Evolutionary conservation across 2,329 filamentous ascomycete genomes (phyloP), one percentile per base, ranked within the genome.

Genomic region (Chalaropsis ovoidea): DNA sequence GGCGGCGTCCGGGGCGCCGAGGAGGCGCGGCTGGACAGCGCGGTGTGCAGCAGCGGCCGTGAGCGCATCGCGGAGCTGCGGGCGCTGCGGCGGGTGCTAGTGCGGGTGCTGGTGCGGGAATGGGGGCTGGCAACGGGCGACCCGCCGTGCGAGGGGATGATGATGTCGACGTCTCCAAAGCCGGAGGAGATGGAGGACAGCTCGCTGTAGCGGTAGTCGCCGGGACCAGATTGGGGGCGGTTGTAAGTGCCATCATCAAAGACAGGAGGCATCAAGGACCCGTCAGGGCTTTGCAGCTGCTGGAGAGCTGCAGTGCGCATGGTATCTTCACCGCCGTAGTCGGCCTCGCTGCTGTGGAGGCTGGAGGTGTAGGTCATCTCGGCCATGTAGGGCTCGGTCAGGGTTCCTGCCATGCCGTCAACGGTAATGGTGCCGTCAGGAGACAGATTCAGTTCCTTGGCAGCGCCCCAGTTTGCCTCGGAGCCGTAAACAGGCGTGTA

Each of bases 111-210:
- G 65, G 61, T 61, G 52, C 68, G 64, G 27, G 62, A 41, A 47
- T 63, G 63, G 43, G 70, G 68, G 31, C 70, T 65, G 43, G 69
- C 56, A 31, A 54, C 64, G 47, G 65, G 70, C 62, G 63, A 71
- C 65, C 66, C 73, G 69, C 35, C 63, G 17, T 54, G 54, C 35
- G 73, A 74, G 5, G 77, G 76, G 31, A 81, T 72, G 41, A 82
- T 77, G 35, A 85, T 82, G 56, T 85, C 81, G 27, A 79, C 82
- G 70, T 86, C 83, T 19, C 84, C 84, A 68, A 86, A 86, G 6
- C 83, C 84, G 0, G 84, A 86, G 0, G 84, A 86, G 3, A 86
- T 75, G 0, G 83, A 86, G 0, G 84, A 86, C 41, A 84, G 73
- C 73, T 67, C 66, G n/a, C 63, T 65, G 45, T 61, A 62, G n/a